Base-by-base conservation (phyloP, 257 asterid genomes). In the Eucommia ulmoides region DNA sequence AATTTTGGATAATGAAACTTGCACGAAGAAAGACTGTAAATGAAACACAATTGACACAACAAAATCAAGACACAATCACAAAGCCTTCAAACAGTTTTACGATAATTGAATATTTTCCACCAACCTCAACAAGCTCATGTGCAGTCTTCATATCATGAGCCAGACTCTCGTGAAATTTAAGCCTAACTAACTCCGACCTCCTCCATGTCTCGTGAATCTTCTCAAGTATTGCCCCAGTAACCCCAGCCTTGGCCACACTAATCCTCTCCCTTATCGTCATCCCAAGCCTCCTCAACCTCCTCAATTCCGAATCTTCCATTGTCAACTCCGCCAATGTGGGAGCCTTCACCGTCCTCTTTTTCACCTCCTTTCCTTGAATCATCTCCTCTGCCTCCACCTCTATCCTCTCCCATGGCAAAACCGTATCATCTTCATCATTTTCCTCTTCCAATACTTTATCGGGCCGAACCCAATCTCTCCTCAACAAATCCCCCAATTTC, bases 91-190 rank as follows among this genome's bases (percentile, higher is more conserved):
- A 55, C 47, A 15, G 45, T 47, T 52, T 52, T 33, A 52, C 46
- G 17, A 23, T 24, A 16, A n/a, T n/a, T n/a, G n/a, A 29, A 29
- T 29, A 29, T 12, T 29, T 5, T 7, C 38, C 7, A 29, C 12
- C 7, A 29, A 89, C 96, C 98, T 89, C 98, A 64, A 89, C 96
- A 33, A 89, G 82, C 76, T 78, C 83, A 50, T 89, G 96, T 0
- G 85, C 98, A 21, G 96, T 89, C 73, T 45, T 89, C 98, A 85
- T 89, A 75, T 89, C 98, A 70, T 69, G 81, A 12, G 98, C 98
- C 70, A 89, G 71, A 2, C 71, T 89, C 68, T 89, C 98, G 29
- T 89, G 98, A 71, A 89, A 89, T 70, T 89, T 89, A 74, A 89
- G 67, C 77, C 96, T 71, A 54, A 85, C 96, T 41, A 89, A 74